Percentiles rank a stretch among this genome's conserved stretches.
phyloP scores from a whole-genome alignment of 495 filamentous ascomycete species.

The Xylaria castorea region DNA sequence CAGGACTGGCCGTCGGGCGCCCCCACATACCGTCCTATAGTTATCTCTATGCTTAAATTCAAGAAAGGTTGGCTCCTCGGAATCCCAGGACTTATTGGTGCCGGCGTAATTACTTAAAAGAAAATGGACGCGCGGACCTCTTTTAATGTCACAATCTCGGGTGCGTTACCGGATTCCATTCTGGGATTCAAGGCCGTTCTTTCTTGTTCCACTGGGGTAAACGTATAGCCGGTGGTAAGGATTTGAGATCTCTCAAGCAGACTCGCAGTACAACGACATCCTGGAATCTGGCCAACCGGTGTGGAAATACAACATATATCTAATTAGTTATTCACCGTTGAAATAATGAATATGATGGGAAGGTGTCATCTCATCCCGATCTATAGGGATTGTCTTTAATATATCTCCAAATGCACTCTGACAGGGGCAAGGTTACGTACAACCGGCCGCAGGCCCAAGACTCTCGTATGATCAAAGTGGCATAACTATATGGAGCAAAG shows the following conservation, averaged over 20 bases:
- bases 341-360: not conserved
- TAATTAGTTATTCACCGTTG: too few species aligned
- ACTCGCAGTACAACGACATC: too few species aligned
- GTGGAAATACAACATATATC: not conserved
- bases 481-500: not conserved
- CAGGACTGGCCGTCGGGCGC: not conserved
- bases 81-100: not conserved
- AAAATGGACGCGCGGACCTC: not conserved
- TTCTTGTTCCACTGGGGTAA: not conserved
- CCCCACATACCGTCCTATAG: not conserved
- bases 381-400: slow-evolving; percentile 17
- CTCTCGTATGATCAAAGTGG: not conserved
- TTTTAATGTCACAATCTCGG: not conserved
- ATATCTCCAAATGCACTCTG: slow-evolving; percentile 11
- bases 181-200: not conserved
- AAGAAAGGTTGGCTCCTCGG: not conserved
- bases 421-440: slow-evolving; percentile 12
- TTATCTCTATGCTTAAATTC: not conserved
- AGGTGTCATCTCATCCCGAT: slow-evolving; percentile 15
- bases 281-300: not conserved
- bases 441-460: not conserved
- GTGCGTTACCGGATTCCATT: not conserved
- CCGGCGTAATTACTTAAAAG: not conserved
- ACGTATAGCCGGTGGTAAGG: not conserved
- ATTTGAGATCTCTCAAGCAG: not conserved